Percentiles rank a stretch among this genome's conserved stretches.
These are phyloP conservation scores for Acarospora socialis DNA, from an alignment of 2,329 filamentous ascomycete genomes.

Conservation along the genomic window DNA sequence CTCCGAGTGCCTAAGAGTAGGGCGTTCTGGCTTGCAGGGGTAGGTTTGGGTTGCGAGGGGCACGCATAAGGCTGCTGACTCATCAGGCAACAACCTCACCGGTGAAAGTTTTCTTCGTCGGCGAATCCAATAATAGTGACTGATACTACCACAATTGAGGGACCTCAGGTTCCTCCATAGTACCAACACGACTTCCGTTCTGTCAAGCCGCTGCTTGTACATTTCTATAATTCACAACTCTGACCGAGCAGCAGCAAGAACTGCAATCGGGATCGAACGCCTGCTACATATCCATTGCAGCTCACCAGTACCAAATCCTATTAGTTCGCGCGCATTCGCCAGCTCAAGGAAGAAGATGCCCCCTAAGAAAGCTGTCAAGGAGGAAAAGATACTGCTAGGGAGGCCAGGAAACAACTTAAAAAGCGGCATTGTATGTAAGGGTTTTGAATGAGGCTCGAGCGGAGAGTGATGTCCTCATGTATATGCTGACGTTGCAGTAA, in stretches of 20 bases:
- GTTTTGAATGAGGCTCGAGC: too few species aligned
- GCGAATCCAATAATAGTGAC: too few species aligned
- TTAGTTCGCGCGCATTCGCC: constrained; percentile 35
- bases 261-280: constrained; percentile 24
- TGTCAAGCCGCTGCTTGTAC: constrained; percentile 19
- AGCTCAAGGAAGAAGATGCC: constrained; percentile 61
- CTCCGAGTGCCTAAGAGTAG: too few species aligned
- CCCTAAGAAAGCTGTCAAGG: constrained; percentile 81
- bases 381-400: constrained; percentile 94
- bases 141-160: too few species aligned
- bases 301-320: constrained; percentile 4
- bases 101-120: too few species aligned
- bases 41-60: too few species aligned
- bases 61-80: too few species aligned
- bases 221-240: constrained; percentile 14
- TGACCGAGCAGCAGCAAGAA: constrained; percentile 35
- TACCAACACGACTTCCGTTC: too few species aligned
- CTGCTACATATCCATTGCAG: constrained; percentile 11
- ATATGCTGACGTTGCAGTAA: constrained; percentile 10
- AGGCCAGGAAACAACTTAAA: constrained; percentile 96
- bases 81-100: too few species aligned
- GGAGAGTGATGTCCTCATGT: too few species aligned
- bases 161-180: too few species aligned
- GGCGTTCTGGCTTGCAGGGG: too few species aligned
- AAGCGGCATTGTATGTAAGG: constrained; percentile 88